phyloP scores from a whole-genome alignment of 768 basidiomycete genomes.

The Termitomyces sp. region DNA sequence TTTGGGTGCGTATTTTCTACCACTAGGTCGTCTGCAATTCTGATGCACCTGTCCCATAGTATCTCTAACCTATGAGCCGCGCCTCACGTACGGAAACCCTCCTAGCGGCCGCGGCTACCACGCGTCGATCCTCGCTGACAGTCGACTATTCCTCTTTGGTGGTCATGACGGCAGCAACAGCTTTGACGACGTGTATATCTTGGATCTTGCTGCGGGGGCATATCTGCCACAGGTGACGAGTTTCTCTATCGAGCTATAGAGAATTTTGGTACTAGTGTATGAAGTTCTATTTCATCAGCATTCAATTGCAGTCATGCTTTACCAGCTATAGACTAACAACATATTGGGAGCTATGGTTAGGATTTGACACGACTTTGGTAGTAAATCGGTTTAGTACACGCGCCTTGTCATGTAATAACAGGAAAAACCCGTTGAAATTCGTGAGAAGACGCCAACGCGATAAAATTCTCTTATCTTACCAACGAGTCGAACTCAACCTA shows the following conservation, averaged over 20 bases:
- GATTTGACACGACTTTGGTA: background rate
- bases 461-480: too few species aligned
- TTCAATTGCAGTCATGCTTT: background rate
- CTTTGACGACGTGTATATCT: constrained; percentile 79
- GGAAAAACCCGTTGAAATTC: background rate
- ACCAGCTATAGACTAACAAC: background rate
- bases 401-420: background rate
- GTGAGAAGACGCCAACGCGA: too few species aligned
- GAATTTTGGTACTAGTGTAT: background rate
- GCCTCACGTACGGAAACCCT: constrained; percentile 58
- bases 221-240: constrained; percentile 89
- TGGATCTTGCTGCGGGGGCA: constrained; percentile 83
- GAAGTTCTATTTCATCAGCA: too few species aligned
- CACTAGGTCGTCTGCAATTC: background rate
- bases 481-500: too few species aligned
- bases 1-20: constrained; percentile 48
- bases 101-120: constrained; percentile 84
- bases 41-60: constrained; percentile 38
- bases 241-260: constrained; percentile 47
- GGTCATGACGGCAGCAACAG: constrained; percentile 83
- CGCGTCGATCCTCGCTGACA: constrained; percentile 74
- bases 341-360: background rate
- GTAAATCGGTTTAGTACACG: background rate
- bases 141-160: constrained; percentile 80
- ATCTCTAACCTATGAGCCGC: constrained; percentile 77